Evolutionary conservation across 768 basidiomycete species (phyloP).

Genomic region (Amylocystis lapponica): DNA sequence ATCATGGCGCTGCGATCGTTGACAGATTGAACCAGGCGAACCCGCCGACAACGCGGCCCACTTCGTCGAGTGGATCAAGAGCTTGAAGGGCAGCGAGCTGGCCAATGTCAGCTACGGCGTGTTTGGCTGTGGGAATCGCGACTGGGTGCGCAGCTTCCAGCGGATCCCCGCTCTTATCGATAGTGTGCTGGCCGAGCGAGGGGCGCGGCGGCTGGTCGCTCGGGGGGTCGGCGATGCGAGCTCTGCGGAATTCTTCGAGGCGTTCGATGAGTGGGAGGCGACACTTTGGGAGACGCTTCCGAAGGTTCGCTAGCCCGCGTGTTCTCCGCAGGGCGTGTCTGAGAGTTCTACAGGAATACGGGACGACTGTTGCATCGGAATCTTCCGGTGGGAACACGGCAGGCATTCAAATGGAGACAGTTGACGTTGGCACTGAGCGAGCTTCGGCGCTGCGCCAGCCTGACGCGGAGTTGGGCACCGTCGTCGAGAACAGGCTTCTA

Average conservation of each 20-base stretch:
- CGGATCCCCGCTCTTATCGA: slow-evolving; percentile 39
- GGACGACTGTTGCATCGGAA: slow-evolving; percentile 3
- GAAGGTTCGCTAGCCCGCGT: slow-evolving; percentile 20
- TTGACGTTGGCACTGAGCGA: slow-evolving; percentile 28
- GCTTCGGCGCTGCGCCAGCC: slow-evolving; percentile 31
- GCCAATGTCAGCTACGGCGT: slow-evolving; percentile 35
- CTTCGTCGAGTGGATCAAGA: slow-evolving; percentile 38
- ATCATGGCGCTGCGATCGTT: not conserved
- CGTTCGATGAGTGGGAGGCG: slow-evolving; percentile 38
- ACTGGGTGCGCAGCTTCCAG: slow-evolving; percentile 44
- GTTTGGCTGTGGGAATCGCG: slow-evolving; percentile 46
- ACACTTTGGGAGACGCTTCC: slow-evolving; percentile 32
- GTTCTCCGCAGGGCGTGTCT: not conserved
- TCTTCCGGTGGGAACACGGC: not conserved
- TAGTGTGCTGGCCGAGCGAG: slow-evolving; percentile 25
- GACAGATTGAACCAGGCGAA: slow-evolving; percentile 23
- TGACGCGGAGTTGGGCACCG: slow-evolving; percentile 33
- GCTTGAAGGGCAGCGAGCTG: slow-evolving; percentile 23
- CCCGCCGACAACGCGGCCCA: slow-evolving; percentile 44
- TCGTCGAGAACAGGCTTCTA: slow-evolving; percentile 34
- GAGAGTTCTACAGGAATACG: slow-evolving; percentile 25
- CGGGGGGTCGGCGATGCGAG: slow-evolving; percentile 40
- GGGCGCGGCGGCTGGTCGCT: slow-evolving; percentile 30
- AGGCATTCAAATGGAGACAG: slow-evolving; percentile 25
- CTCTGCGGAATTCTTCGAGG: slow-evolving; percentile 36